Evolutionary conservation across 768 basidiomycete genomes (phyloP).

Genomic region (Termitomyces sp.): DNA sequence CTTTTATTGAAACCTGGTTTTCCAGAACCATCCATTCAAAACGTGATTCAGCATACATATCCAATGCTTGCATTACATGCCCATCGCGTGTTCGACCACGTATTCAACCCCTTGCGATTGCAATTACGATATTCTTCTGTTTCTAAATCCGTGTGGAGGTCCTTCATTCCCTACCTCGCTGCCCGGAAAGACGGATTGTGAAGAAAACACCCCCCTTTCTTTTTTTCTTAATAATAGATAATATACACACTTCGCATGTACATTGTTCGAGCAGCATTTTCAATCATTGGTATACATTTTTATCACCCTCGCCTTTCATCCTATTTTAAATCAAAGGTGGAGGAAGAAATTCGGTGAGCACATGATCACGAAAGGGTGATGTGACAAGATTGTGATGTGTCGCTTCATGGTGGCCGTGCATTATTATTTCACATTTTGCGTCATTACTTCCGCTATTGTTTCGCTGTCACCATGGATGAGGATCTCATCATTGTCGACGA

Average conservation of each 20-base stretch:
- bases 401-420: too few species aligned
- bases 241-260: neutral
- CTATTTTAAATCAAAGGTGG: too few species aligned
- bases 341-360: too few species aligned
- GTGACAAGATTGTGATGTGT: too few species aligned
- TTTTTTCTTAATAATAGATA: too few species aligned
- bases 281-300: too few species aligned
- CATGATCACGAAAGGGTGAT: too few species aligned
- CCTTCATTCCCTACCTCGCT: constrained; percentile 29
- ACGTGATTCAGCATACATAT: constrained; percentile 49
- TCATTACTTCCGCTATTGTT: neutral
- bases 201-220: constrained; percentile 40
- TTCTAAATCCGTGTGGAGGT: constrained; percentile 26
- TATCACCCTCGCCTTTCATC: too few species aligned
- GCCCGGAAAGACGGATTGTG: constrained; percentile 16
- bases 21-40: constrained; percentile 52
- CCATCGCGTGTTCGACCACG: constrained; percentile 34
- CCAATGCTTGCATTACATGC: constrained; percentile 56
- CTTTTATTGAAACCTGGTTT: constrained; percentile 53
- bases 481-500: constrained; percentile 62
- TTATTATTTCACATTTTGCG: too few species aligned
- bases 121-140: constrained; percentile 9
- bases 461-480: constrained; percentile 38
- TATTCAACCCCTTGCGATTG: constrained; percentile 16
- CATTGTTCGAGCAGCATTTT: too few species aligned